Conservation (phyloP, 2,329 filamentous ascomycete species). For the Periconia macrospinosa region DNA sequence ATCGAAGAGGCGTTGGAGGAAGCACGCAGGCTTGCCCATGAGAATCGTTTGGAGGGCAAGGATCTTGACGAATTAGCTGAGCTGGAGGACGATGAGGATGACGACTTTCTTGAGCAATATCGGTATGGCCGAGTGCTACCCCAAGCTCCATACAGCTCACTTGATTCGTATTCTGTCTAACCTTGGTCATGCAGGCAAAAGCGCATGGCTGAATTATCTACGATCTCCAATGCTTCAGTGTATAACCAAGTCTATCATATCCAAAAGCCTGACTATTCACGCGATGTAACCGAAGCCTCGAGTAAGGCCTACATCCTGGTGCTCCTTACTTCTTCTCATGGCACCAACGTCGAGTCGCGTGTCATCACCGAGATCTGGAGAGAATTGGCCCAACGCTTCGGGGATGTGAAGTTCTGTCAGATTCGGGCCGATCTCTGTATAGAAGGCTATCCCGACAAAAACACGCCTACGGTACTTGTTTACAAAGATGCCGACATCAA, state of each 20-base stretch:
- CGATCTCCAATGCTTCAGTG: slow-evolving; percentile 72
- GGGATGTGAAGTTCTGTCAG: slow-evolving; percentile 96
- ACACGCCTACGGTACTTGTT: slow-evolving; percentile 90
- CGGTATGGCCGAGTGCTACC: slow-evolving; percentile 47
- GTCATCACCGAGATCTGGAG: slow-evolving; percentile 85
- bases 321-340: slow-evolving; percentile 75
- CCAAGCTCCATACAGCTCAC: not conserved
- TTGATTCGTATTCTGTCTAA: not conserved
- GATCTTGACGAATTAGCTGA: slow-evolving; percentile 92
- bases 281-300: slow-evolving; percentile 90
- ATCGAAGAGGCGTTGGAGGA: slow-evolving; percentile 93
- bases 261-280: slow-evolving; percentile 89
- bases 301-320: slow-evolving; percentile 70
- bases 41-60: slow-evolving; percentile 91
- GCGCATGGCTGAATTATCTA: slow-evolving; percentile 79
- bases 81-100: slow-evolving; percentile 94
- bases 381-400: slow-evolving; percentile 79
- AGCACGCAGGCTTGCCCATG: slow-evolving; percentile 80
- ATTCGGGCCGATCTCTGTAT: slow-evolving; percentile 92
- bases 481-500: slow-evolving; percentile 93
- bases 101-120: slow-evolving; percentile 85
- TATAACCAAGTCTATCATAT: slow-evolving; percentile 92
- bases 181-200: slow-evolving; percentile 59
- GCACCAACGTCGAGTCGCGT: slow-evolving; percentile 82
- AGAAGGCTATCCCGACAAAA: slow-evolving; percentile 91